Base-by-base conservation (phyloP, 1,139 yeast genomes). In the Suhomyces coccinellae region DNA sequence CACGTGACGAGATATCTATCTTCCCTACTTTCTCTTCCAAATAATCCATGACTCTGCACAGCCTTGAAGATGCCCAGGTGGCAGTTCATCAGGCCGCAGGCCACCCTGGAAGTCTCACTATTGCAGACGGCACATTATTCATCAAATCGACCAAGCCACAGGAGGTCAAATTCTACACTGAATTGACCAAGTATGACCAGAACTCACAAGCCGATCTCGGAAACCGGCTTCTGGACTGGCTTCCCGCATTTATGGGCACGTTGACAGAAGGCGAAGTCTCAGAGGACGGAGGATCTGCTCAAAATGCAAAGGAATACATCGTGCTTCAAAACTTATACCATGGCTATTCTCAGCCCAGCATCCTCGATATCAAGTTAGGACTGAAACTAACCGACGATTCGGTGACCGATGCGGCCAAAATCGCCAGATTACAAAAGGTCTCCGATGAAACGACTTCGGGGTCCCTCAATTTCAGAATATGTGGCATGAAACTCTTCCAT, bases 301-400 rank as follows among this genome's bases (percentile, higher is more conserved):
- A 14, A 20, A 16, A 31, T 5, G 6, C 33, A 38, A 53, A 59
- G 45, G 46, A 62, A 39, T 82, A 71, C 51, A 61, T 89, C n/a
- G 95, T 91, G n/a, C 66, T 93, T 38, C 83, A 83, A 54, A 93
- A 91, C 61, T 63, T 85, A 4, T 69, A 85, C 40, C 63, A 77
- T 47, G 88, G 88, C 1, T 87, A 74, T 58, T 59, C 48, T 3
- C 66, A 70, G 40, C 98, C 99, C 0, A 79, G 87, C 47, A 76
- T 93, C 3, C 58, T 91, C 51, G 99, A 93, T 59, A 79, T 91
- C 43, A 93, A 93, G 60, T 71, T 93, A 6, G 99, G 99, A 0
- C 65, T 81, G 5, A 59, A 74, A 12, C 66, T 93, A 30, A 82
- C 86, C 55, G 98, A 91, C 63, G 72, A 67, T 20, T 73, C 72